Evolutionary conservation across 1,139 yeast species (phyloP).

Genomic region (Debaryomyces psychrophilus): DNA sequence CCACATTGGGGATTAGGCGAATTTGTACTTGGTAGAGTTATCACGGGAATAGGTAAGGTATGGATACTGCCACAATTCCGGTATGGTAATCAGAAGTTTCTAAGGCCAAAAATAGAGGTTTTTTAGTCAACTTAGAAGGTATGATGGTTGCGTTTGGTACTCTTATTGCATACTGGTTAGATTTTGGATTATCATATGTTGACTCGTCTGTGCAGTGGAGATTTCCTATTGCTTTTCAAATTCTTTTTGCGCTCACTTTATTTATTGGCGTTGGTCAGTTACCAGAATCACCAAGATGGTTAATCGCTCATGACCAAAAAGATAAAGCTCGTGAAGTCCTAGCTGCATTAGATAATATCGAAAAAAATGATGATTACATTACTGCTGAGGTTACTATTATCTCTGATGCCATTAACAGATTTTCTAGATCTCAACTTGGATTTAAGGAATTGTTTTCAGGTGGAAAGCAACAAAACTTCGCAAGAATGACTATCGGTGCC

Average conservation of each 20-base stretch:
- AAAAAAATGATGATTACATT: slow-evolving; percentile 28
- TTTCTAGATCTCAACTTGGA: too few species aligned
- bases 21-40: slow-evolving; percentile 47
- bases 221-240: slow-evolving; percentile 52
- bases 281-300: slow-evolving; percentile 59
- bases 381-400: slow-evolving; percentile 35
- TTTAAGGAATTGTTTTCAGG: too few species aligned
- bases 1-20: too few species aligned
- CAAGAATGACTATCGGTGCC: too few species aligned
- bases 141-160: slow-evolving; percentile 43
- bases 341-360: slow-evolving; percentile 44
- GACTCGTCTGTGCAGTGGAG: slow-evolving; percentile 38
- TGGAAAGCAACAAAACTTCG: too few species aligned
- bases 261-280: slow-evolving; percentile 33
- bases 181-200: slow-evolving; percentile 46
- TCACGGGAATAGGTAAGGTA: slow-evolving; percentile 48
- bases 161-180: slow-evolving; percentile 47
- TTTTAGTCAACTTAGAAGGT: slow-evolving; percentile 39
- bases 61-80: slow-evolving; percentile 43
- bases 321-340: slow-evolving; percentile 56
- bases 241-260: slow-evolving; percentile 36
- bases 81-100: slow-evolving; percentile 43
- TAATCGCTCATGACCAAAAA: slow-evolving; percentile 39
- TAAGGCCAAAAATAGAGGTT: slow-evolving; percentile 38
- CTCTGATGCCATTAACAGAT: too few species aligned